Percentiles rank a stretch among this genome's conserved stretches.
Conservation (phyloP, 148 eudicot species). For the Heliamphora exappendiculata region DNA sequence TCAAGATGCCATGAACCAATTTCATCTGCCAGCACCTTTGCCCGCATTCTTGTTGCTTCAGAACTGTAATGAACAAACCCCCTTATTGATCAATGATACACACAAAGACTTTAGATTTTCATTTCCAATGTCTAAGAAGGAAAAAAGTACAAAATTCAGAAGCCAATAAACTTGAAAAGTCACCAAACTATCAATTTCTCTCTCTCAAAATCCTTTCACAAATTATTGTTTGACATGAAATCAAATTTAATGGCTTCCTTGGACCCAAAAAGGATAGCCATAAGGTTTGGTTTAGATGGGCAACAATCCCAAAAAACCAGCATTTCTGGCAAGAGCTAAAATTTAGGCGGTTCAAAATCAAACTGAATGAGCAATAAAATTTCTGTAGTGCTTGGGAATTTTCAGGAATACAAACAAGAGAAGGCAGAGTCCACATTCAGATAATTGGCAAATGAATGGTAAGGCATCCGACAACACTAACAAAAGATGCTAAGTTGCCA, state of each 20-base stretch:
- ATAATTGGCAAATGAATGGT: not conserved
- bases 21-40: conserved; percentile 74
- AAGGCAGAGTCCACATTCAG: not conserved
- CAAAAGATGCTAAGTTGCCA: not conserved
- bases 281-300: not conserved
- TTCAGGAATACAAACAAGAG: not conserved
- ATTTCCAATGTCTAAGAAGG: not conserved
- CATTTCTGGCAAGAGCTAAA: not conserved
- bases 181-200: not conserved
- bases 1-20: conserved; percentile 96
- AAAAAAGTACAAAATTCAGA: not conserved
- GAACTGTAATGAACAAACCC: conserved; percentile 46
- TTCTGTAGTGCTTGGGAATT: not conserved
- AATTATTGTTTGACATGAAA: not conserved
- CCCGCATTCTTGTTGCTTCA: conserved; percentile 67
- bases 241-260: not conserved
- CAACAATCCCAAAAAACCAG: conserved; percentile 1
- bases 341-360: not conserved
- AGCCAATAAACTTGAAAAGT: not conserved
- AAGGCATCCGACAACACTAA: not conserved
- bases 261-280: not conserved
- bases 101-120: not conserved
- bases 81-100: not conserved
- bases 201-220: not conserved
- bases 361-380: not conserved